Conservation (phyloP, 2,329 filamentous ascomycete species). For the Neopestalotiopsis sp. region DNA sequence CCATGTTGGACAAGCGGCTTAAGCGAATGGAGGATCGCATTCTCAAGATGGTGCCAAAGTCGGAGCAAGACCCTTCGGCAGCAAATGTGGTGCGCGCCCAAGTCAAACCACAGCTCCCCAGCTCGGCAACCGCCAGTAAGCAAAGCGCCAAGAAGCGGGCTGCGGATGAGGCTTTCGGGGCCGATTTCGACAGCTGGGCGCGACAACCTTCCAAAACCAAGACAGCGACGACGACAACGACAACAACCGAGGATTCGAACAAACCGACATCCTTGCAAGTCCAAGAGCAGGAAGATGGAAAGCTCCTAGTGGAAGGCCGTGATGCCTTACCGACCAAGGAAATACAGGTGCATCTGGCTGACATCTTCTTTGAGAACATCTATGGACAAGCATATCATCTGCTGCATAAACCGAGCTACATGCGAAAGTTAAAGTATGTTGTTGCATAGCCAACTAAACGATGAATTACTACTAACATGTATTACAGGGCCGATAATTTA, state of each 20-base stretch:
- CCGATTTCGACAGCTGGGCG: slow-evolving; percentile 83
- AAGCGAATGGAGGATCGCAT: slow-evolving; percentile 98
- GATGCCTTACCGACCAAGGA: slow-evolving; percentile 85
- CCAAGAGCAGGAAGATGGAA: slow-evolving; percentile 75
- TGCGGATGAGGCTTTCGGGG: slow-evolving; percentile 85
- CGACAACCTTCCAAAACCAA: slow-evolving; percentile 60
- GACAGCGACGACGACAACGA: neutral
- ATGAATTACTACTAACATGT: slow-evolving; percentile 28
- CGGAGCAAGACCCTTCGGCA: slow-evolving; percentile 71
- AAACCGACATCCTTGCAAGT: slow-evolving; percentile 60
- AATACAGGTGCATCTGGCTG: slow-evolving; percentile 89
- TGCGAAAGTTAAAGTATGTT: slow-evolving; percentile 77
- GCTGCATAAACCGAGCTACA: slow-evolving; percentile 96
- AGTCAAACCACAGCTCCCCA: slow-evolving; percentile 77
- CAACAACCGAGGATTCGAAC: slow-evolving; percentile 45
- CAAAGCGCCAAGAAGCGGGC: slow-evolving; percentile 76
- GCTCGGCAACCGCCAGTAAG: slow-evolving; percentile 56
- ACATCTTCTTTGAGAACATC: slow-evolving; percentile 93
- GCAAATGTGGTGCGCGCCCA: slow-evolving; percentile 76
- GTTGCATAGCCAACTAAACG: slow-evolving; percentile 17
- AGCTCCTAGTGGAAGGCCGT: slow-evolving; percentile 78
- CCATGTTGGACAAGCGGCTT: slow-evolving; percentile 93
- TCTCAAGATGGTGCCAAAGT: slow-evolving; percentile 91
- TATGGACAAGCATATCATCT: slow-evolving; percentile 96
- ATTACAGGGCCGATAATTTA: slow-evolving; percentile 70